Conservation (phyloP, 371 early-diverging fungal genomes). For the Haplosporangium sp. region DNA sequence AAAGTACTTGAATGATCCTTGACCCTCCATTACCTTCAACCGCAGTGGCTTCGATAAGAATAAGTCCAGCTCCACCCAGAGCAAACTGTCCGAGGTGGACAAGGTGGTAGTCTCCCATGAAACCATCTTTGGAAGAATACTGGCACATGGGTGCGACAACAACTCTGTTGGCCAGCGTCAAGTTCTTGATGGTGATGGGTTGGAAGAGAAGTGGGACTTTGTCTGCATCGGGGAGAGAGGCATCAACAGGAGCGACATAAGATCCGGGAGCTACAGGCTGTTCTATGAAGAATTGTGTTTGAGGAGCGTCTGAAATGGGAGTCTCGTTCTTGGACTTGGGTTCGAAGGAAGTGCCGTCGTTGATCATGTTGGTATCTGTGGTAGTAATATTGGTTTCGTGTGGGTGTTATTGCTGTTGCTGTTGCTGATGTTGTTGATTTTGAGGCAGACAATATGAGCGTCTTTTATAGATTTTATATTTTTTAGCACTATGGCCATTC, state of each 20-base stretch:
- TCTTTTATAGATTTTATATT: too few species aligned
- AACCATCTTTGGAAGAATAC: constrained; percentile 66
- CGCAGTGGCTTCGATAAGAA: constrained; percentile 85
- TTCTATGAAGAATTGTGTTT: constrained; percentile 3
- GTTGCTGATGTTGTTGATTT: too few species aligned
- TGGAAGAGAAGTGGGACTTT: constrained; percentile 63
- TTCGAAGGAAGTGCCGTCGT: neutral
- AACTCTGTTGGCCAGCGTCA: constrained; percentile 78
- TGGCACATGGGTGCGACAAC: constrained; percentile 86
- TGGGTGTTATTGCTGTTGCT: too few species aligned
- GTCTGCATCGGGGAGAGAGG: constrained; percentile 2
- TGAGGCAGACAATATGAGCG: too few species aligned
- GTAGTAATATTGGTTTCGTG: too few species aligned
- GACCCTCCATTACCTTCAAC: too few species aligned
- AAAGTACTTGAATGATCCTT: too few species aligned
- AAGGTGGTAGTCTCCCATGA: constrained; percentile 72
- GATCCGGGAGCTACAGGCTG: constrained; percentile 10
- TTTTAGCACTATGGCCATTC: too few species aligned
- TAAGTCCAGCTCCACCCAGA: constrained; percentile 78
- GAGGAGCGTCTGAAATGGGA: neutral
- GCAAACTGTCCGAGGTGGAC: constrained; percentile 79
- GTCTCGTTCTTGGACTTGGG: neutral
- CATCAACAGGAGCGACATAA: constrained; percentile 11
- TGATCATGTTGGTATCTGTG: constrained; percentile 9
- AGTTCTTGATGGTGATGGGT: constrained; percentile 69